Base-by-base conservation (phyloP, 768 basidiomycete species). In the Phlebiopsis flavidoalba region DNA sequence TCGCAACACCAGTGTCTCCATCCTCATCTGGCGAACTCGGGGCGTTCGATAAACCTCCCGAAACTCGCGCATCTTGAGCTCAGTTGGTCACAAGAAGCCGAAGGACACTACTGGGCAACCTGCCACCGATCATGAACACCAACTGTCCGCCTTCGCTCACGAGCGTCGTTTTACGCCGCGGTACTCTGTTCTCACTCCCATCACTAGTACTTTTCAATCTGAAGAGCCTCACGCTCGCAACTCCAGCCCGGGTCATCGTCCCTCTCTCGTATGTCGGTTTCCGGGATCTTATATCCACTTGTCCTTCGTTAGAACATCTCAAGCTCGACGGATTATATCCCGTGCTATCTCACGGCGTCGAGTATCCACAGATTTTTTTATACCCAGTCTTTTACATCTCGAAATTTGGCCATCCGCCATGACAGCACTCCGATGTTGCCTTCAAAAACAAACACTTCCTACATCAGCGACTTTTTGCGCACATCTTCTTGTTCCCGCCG, bases 291-390 rank as follows among this genome's bases (percentile, higher is more conserved):
- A 17, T 62, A 15, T 10, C 19, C 21, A 14, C 54, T 26, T 57
- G 56, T 21, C 60, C 55, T 5, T 4, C 10, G 15, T 46, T 62
- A 19, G 43, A 45, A 21, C 40, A 58, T 46, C 62, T 59, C 40
- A 51, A 37, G 43, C 53, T 63, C 24, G 53, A 36, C 26, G 31
- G 35, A 8, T 33, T 63, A 19, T 46, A 55, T 50, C 62, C 62
- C 5, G 19, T 54, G 11, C 14, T 59, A 8, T 45, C 19, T 1
- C 26, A 35, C 8, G 51, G 19, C 12, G 12, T 49, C 11, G 31
- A 46, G 14, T 59, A 63, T 31, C 21, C 33, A 8, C 43, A 59
- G 58, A 59, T 63, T 45, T 63, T 45, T 17, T 3, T 31, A 33
- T 63, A 0, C 52, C 43, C 17, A 3, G 3, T 22, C 53, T 63